Base-by-base conservation (phyloP, 768 basidiomycete species). In the Podaxis sp. region DNA sequence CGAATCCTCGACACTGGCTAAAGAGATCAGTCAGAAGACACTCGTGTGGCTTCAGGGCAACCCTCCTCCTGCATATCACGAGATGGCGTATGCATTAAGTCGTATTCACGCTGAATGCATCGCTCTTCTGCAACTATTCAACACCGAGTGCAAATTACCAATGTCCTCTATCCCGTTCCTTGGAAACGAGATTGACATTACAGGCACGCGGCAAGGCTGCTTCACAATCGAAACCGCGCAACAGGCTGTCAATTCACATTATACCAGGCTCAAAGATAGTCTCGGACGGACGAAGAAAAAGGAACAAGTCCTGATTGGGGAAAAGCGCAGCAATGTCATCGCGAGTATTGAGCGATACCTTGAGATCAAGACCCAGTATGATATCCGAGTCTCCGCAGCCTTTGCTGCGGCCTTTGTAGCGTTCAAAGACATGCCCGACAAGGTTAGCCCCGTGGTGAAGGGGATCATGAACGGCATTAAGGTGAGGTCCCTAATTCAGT, bases 381-480 rank as follows among this genome's bases (percentile, higher is more conserved):
- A 98, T 64, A 83, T 86, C 21, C 90, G 94, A 44, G 89, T 98
- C 18, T 88, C 87, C 1, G 93, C 97, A 5, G 86, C 93, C 0
- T 90, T 97, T 67, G 93, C 95, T 6, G 89, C 92, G 1, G 93
- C 95, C 0, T 89, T 95, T 64, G 89, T 99, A 11, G 89, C 94
- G 6, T 86, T 98, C 64, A 82, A 84, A 69, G 85, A 85, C 36
- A 86, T 93, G 10, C 96, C 97, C 0, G 86, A 93, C 62, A 98
- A 97, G 75, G 88, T 98, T 63, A 96, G 93, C 66, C 95, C 97
- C 0, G 87, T 99, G 51, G 94, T 99, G 47, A 95, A 95, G 71
- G 93, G 92, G 23, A 88, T 98, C 59, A 98, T 98, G 91, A 96
- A 94, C 60, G 93, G 95, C 23, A 89, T 98, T 78, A 98, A 97